Conservation (phyloP, 805 yeast genomes). For the Candida manassasensis region DNA sequence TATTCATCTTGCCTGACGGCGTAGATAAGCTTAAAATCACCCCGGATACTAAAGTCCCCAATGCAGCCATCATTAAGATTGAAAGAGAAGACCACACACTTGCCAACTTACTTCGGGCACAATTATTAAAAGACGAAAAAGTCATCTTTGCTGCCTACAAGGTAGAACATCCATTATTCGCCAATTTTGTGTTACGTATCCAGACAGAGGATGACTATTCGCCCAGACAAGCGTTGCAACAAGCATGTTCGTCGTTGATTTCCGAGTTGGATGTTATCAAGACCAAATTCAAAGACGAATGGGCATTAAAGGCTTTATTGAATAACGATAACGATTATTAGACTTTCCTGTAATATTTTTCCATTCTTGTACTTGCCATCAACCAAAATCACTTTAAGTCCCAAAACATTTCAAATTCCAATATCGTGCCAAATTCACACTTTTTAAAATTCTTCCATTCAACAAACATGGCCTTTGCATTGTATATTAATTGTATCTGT, state of each 20-base stretch:
- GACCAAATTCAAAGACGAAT: slow-evolving; percentile 82
- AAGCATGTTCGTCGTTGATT: slow-evolving; percentile 83
- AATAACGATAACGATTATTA: slow-evolving; percentile 1
- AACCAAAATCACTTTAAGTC: too few species aligned
- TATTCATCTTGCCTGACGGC: slow-evolving; percentile 95
- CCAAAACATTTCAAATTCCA: too few species aligned
- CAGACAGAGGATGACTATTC: slow-evolving; percentile 95
- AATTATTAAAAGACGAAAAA: slow-evolving; percentile 75
- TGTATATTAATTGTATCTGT: too few species aligned
- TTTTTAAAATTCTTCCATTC: too few species aligned
- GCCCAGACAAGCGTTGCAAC: slow-evolving; percentile 84
- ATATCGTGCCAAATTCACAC: too few species aligned
- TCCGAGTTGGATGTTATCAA: slow-evolving; percentile 70
- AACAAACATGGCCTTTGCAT: too few species aligned
- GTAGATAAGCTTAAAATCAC: slow-evolving; percentile 87
- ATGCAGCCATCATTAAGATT: slow-evolving; percentile 86
- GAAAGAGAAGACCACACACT: slow-evolving; percentile 98
- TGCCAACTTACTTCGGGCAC: slow-evolving; percentile 84
- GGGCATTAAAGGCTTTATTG: slow-evolving; percentile 79
- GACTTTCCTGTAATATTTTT: background rate
- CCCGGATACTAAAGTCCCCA: slow-evolving; percentile 93
- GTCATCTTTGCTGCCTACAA: slow-evolving; percentile 98
- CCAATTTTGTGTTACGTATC: slow-evolving; percentile 87
- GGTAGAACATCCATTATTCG: slow-evolving; percentile 96
- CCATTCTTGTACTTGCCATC: too few species aligned